Conservation (phyloP, 192 early-diverging fungal species). For the Nowakowskiella sp. region DNA sequence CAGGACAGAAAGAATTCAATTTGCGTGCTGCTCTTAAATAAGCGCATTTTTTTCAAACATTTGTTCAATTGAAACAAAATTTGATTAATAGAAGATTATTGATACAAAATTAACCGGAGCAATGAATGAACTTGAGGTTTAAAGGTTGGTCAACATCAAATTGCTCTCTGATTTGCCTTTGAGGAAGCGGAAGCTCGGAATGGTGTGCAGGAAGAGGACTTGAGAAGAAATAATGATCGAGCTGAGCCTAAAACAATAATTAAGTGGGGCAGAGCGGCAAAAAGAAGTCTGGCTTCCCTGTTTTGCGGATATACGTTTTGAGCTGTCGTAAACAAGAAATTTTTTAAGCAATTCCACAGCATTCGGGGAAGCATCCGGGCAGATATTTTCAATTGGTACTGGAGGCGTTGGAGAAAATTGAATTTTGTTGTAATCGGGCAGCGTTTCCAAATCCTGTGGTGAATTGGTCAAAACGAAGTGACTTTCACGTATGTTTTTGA, state of each 20-base stretch:
- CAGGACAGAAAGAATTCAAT: constrained; percentile 33
- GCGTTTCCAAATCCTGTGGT: constrained; percentile 33
- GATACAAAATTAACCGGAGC: no score
- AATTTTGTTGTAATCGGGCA: constrained; percentile 58
- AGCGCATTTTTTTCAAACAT: no score
- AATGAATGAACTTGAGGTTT: no score
- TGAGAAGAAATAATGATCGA: constrained; percentile 46
- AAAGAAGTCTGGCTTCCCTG: constrained; percentile 25
- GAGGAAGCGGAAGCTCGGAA: constrained; percentile 48
- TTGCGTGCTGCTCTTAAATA: neutral
- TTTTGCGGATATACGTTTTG: constrained; percentile 33
- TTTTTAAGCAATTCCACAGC: constrained; percentile 36
- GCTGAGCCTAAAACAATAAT: constrained; percentile 32
- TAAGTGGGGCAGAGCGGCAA: neutral
- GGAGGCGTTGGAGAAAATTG: constrained; percentile 36
- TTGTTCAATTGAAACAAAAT: no score
- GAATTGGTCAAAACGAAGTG: neutral
- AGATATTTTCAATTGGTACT: constrained; percentile 27
- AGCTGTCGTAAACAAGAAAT: constrained; percentile 45
- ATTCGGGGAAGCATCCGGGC: constrained; percentile 39
- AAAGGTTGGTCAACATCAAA: constrained; percentile 37
- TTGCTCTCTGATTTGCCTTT: constrained; percentile 32
- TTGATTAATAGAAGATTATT: no score
- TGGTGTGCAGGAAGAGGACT: constrained; percentile 48
- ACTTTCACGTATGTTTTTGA: constrained; percentile 1